Evolutionary conservation across 805 yeast genomes (phyloP), one percentile per base, ranked within the genome.

Genomic region (Naumovozyma baii): DNA sequence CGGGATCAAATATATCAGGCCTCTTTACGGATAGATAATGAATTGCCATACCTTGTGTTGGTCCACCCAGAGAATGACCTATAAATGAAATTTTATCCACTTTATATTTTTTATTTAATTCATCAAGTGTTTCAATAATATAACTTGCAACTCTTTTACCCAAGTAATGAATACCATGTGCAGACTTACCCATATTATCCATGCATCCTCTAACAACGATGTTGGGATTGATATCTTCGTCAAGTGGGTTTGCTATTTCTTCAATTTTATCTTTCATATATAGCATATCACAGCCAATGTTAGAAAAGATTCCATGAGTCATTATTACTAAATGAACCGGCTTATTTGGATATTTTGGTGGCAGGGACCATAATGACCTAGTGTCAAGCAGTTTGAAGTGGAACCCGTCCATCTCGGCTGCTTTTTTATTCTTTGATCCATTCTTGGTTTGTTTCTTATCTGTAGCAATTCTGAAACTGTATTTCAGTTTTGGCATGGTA

Each of bases 31-130:
- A 40, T 4, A 92, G 71, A 55, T 86, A 82, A 2, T 90, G 92
- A 31, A 92, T 68, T 1, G 97, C 94, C 69, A 83, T 90, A 0
- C 94, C 77, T 63, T 90, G 96, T 8, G 83, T 83, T 14, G 84
- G 74, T 0, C 98, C 98, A 14, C 98, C 98, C 18, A 92, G 65
- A 0, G 97, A 90, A 61, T 92, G 98, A 1, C 92, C 95, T 16
- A 92, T 67, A 52, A 92, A 88, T 2, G 97, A 90, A 3, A 90
- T 76, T 50, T 76, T 76, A 10, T 62, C 59, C 5, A 85, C 76
- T 4, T 65, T 51, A 18, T 65, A 67, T 7, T 47, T 43, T 10
- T 55, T 46, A 4, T 62, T 57, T 35, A 81, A 63, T 22, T 76
- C 78, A 31, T 72, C 66, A 4, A 79, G 69, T 1, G 57, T 41